Evolutionary conservation across 305 asterid genomes (phyloP), one percentile per base, ranked within the genome.

Genomic region (Solanum chacoense): DNA sequence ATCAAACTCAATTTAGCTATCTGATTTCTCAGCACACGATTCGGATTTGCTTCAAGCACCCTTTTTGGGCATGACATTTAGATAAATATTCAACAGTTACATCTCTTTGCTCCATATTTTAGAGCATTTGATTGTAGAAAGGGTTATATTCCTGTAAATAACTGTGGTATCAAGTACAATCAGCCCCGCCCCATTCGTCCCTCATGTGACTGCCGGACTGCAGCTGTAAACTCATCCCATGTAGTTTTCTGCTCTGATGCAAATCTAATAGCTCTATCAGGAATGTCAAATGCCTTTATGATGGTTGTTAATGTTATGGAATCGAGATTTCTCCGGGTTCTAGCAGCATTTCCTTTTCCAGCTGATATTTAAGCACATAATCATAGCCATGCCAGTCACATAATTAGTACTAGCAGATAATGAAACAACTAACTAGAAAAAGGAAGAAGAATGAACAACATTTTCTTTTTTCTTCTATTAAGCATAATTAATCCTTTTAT

Each of bases 141-240:
- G 29, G 24, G 85, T 14, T 26, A 79, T 79, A 59, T 79, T 38
- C 36, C 67, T 40, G 67, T 72, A 87, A 91, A 89, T 86, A 72
- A 89, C 88, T 71, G 87, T 40, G 4, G 88, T 87, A 88, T 87
- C 86, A 87, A 40, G 91, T 65, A 73, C 83, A 89, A 91, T 89
- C 87, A 38, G 87, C 88, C 20, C 85, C 20, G 90, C 86, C 84
- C 91, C 89, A 75, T 85, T 83, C 73, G 89, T 88, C 89, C 87
- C 91, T 94, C 94, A 24, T 96, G 99, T 37, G 94, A 90, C 90
- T 87, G 80, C 89, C 90, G 86, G 50, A 96, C 96, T 7, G 76
- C 92, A 75, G 10, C 71, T 71, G 99, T 94, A 89, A 97, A 95
- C 89, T 95, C 95, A 9, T 95, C 94, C 97, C 97, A 91, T 11